These are phyloP conservation scores for Lactarius tabidus DNA, from an alignment of 768 basidiomycete species.

Conservation along the genomic window DNA sequence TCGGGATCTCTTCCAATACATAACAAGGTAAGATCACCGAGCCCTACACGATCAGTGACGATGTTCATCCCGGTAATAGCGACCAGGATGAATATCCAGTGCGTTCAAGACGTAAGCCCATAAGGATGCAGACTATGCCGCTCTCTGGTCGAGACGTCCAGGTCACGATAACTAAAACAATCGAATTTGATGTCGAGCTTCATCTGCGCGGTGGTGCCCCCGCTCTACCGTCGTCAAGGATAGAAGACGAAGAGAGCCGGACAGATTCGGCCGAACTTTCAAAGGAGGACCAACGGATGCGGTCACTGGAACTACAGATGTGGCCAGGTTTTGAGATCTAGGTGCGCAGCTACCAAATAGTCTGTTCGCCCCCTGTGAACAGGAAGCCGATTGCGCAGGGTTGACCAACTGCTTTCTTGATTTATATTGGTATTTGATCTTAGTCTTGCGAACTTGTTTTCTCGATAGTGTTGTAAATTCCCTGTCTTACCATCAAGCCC, in stretches of 20 bases:
- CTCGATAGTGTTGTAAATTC: background rate
- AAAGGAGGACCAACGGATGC: constrained; percentile 12
- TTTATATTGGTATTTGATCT: background rate
- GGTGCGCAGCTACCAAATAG: background rate
- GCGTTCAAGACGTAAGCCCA: constrained; percentile 10
- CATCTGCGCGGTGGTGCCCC: background rate
- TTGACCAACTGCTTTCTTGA: too few species aligned
- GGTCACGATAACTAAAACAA: constrained; percentile 20
- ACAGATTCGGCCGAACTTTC: background rate
- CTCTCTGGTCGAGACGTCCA: constrained; percentile 9
- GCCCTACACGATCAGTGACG: background rate
- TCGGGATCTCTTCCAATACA: constrained; percentile 25
- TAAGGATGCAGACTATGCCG: constrained; percentile 7
- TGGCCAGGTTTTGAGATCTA: constrained; percentile 20
- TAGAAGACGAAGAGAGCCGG: background rate
- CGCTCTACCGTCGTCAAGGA: background rate
- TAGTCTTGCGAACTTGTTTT: background rate
- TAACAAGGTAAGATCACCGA: constrained; percentile 12
- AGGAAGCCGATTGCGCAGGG: background rate
- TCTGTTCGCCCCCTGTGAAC: background rate
- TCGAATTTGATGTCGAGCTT: constrained; percentile 23
- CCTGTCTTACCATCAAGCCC: background rate
- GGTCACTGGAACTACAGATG: constrained; percentile 21
- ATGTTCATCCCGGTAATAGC: background rate
- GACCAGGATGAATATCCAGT: constrained; percentile 7